Percentiles rank a stretch among this genome's conserved stretches.
These are phyloP conservation scores for Salix purpurea DNA, from an alignment of 345 rosid species.

Conservation along the genomic window DNA sequence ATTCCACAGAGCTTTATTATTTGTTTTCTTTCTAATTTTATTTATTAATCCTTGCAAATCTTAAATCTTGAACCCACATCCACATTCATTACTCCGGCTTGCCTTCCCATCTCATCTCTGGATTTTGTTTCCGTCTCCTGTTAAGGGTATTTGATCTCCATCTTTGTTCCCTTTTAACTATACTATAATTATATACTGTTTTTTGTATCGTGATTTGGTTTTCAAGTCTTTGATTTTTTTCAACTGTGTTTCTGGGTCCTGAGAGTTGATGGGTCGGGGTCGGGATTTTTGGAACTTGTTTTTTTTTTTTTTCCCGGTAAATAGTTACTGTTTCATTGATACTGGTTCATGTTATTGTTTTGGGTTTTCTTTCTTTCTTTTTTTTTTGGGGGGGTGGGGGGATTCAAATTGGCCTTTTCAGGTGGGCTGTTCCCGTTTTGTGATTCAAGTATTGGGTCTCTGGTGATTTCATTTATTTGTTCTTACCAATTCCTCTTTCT, in stretches of 20 bases:
- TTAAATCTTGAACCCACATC: conserved; percentile 23
- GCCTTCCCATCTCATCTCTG: conserved; percentile 22
- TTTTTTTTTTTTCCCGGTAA: neutral
- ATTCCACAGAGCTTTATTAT: conserved; percentile 22
- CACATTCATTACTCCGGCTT: conserved; percentile 7
- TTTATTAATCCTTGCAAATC: conserved; percentile 3
- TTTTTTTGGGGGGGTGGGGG: neutral
- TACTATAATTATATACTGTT: neutral
- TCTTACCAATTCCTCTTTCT: neutral
- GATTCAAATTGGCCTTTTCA: conserved; percentile 7
- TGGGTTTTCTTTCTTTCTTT: too few species aligned
- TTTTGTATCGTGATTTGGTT: neutral
- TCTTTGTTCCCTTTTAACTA: conserved; percentile 5
- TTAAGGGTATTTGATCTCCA: conserved; percentile 42
- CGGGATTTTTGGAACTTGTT: neutral
- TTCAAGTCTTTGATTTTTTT: neutral
- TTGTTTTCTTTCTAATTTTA: neutral
- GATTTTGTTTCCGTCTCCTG: conserved; percentile 14
- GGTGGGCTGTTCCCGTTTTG: conserved; percentile 14
- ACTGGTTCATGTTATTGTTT: neutral
- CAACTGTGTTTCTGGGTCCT: neutral
- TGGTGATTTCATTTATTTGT: conserved; percentile 5
- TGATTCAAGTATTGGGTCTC: conserved; percentile 21
- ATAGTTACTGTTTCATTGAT: conserved; percentile 36
- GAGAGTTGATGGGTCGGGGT: neutral